phyloP scores from a whole-genome alignment of 2,329 filamentous ascomycete genomes.

The Ascochyta lentis region DNA sequence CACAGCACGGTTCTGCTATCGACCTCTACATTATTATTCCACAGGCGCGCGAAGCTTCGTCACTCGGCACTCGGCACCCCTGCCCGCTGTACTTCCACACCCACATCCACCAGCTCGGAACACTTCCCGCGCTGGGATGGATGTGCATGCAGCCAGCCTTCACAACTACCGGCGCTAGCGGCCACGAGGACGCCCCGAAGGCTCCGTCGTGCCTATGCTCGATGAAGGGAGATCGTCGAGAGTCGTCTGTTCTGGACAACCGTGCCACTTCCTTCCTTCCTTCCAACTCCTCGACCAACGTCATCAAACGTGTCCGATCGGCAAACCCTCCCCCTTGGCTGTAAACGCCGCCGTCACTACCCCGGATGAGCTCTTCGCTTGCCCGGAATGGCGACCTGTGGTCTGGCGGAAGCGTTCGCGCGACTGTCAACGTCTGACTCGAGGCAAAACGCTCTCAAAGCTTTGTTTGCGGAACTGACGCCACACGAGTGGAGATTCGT shows the following conservation, averaged over 20 bases:
- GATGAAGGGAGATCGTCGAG: slow-evolving; percentile 11
- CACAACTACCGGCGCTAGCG: slow-evolving; percentile 14
- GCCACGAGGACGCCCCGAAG: slow-evolving; percentile 13
- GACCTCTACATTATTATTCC: too few relatives aligned
- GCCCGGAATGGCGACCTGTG: slow-evolving; percentile 3
- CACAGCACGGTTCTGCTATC: too few relatives aligned
- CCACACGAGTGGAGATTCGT: slow-evolving; percentile 42
- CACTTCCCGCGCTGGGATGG: slow-evolving; percentile 9
- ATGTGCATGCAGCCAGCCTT: slow-evolving; percentile 11
- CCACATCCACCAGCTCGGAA: neutral
- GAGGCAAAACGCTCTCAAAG: slow-evolving; percentile 31
- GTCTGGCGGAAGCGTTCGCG: slow-evolving; percentile 23
- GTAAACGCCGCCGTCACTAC: neutral
- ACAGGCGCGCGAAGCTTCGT: neutral
- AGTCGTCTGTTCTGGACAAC: neutral
- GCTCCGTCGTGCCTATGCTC: neutral
- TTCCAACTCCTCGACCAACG: neutral
- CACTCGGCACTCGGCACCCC: neutral
- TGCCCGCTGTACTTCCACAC: neutral
- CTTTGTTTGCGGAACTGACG: slow-evolving; percentile 33
- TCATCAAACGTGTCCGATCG: slow-evolving; percentile 4
- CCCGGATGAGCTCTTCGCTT: neutral
- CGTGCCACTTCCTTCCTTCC: slow-evolving; percentile 5
- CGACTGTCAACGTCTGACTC: slow-evolving; percentile 20
- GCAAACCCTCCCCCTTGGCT: slow-evolving; percentile 5